Conservation (phyloP, 768 basidiomycete genomes). For the Boletus sensibilis region DNA sequence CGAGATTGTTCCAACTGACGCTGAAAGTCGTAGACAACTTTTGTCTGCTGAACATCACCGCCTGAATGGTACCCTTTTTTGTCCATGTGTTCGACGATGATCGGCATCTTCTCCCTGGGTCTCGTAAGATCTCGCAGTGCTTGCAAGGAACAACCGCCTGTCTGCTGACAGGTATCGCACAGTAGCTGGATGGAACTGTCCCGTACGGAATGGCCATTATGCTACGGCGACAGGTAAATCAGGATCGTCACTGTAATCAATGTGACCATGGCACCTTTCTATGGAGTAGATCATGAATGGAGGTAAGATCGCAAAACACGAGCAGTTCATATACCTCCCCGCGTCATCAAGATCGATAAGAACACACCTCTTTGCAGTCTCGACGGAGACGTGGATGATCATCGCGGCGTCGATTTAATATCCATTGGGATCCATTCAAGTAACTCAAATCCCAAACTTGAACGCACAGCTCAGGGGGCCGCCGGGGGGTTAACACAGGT, state of each 20-base stretch:
- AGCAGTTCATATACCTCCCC: neutral
- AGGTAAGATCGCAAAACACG: slow-evolving; percentile 46
- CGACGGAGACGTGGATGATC: slow-evolving; percentile 43
- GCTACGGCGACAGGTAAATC: neutral
- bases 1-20: neutral
- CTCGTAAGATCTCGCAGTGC: slow-evolving; percentile 38
- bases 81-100: neutral
- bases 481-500: neutral
- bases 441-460: neutral
- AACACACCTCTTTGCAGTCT: slow-evolving; percentile 31
- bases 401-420: neutral
- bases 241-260: neutral
- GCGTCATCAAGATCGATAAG: neutral
- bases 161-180: neutral
- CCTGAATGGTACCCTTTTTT: neutral
- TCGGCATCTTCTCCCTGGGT: neutral
- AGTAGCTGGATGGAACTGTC: neutral
- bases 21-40: neutral
- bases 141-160: slow-evolving; percentile 51
- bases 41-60: neutral
- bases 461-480: no score
- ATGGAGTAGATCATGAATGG: slow-evolving; percentile 20
- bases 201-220: neutral
- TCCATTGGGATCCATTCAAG: neutral
- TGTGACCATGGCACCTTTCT: neutral